These are phyloP conservation scores for Solanum pennellii DNA, from an alignment of 257 asterid genomes.

Conservation along the genomic window DNA sequence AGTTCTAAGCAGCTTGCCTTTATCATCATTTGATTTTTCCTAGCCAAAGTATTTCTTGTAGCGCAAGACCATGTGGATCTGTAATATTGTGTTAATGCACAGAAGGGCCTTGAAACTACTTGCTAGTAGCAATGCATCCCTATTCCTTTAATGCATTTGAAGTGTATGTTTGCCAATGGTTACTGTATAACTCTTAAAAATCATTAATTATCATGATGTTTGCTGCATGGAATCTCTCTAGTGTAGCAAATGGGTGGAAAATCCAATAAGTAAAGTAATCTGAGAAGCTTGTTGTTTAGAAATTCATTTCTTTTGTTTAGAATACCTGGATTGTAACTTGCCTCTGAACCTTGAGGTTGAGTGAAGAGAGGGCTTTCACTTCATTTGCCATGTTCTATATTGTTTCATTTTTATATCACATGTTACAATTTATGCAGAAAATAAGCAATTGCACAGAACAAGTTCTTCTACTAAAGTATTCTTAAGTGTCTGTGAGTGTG, in stretches of 20 bases:
- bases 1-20: not conserved
- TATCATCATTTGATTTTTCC: not conserved
- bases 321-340: not conserved
- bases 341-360: not conserved
- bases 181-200: not conserved
- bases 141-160: not conserved
- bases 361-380: not conserved
- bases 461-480: not conserved
- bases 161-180: not conserved
- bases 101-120: not conserved
- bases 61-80: not conserved
- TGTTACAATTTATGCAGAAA: not conserved
- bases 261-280: not conserved
- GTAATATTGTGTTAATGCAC: not conserved
- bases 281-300: not conserved
- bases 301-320: not conserved
- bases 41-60: not conserved
- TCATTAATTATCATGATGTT: not conserved
- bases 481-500: not conserved
- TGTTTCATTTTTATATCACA: not conserved
- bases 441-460: not conserved
- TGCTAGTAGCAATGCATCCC: not conserved
- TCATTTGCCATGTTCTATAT: not conserved
- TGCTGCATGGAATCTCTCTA: not conserved
- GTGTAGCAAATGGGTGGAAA: not conserved